Evolutionary conservation across 2,329 filamentous ascomycete species (phyloP), one percentile per base, ranked within the genome.

Genomic region (Chrysosphaeria jannelii): DNA sequence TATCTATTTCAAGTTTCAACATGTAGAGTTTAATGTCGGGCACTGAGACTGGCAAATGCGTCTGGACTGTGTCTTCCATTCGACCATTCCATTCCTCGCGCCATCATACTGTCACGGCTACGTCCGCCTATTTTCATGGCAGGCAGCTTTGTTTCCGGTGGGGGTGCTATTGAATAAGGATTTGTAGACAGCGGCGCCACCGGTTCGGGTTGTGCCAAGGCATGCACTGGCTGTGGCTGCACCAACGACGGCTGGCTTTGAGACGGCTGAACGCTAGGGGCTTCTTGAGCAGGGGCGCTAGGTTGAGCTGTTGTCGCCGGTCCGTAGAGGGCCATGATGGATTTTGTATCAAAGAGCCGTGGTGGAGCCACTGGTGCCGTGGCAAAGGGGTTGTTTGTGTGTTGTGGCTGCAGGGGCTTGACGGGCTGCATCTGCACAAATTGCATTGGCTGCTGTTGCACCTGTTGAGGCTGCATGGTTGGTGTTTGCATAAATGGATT

Each of bases 11-110:
- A n/a, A n/a, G n/a, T n/a, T n/a, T n/a, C n/a, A n/a, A n/a, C n/a
- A n/a, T n/a, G n/a, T n/a, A n/a, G n/a, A n/a, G n/a, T n/a, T 36
- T 39, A 44, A 35, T 57, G 53, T 32, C 56, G 48, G 24, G 68
- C 61, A 35, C 68, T 75, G 31, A 79, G 46, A 23, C 66, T 71
- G 3, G 70, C 62, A 50, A 78, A 79, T 9, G 71, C 71, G 41
- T 79, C 71, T 4, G 71, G 71, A 34, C 69, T 76, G 36, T 78
- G 70, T 20, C 71, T 50, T 7, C 71, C 71, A 34, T 65, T 67
- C 34, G 51, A 51, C 58, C 58, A 64, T 21, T 57, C 53, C 48
- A 64, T 56, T 26, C 60, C 59, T 40, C 61, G 50, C 19, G 69
- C 57, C 32, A 63, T 59, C 39, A 74, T 59, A 39, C 70, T 78